Conservation (phyloP, 176 grass and related monocot species). For the Bolboschoenus planiculmis region DNA sequence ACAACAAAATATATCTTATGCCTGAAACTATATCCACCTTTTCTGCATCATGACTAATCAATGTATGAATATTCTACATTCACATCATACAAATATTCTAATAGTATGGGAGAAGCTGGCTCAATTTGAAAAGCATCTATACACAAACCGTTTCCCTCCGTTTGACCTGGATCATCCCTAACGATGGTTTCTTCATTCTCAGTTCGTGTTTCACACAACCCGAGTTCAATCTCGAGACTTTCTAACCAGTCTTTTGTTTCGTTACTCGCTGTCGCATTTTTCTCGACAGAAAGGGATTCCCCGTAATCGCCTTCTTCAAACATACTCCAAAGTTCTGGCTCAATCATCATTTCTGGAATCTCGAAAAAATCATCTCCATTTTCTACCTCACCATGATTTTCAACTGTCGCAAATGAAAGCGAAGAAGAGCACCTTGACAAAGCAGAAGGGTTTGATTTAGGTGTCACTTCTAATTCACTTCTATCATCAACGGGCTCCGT, state of each 20-base stretch:
- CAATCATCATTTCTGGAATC: conserved; percentile 47
- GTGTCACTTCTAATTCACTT: conserved; percentile 32
- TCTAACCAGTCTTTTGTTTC: conserved; percentile 47
- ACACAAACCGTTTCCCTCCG: neutral
- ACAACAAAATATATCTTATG: neutral
- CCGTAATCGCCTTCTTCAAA: conserved; percentile 33
- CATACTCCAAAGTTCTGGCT: conserved; percentile 53
- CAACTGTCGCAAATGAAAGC: conserved; percentile 22
- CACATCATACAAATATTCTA: conserved; percentile 26
- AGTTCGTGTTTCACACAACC: conserved; percentile 33
- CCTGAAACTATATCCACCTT: conserved; percentile 5
- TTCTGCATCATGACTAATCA: conserved; percentile 15
- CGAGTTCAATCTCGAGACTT: conserved; percentile 65
- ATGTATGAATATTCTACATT: neutral
- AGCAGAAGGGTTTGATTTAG: neutral
- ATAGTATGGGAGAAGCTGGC: conserved; percentile 7
- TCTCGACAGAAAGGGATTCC: neutral
- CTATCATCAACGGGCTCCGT: neutral
- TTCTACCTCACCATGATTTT: neutral
- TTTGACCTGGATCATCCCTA: neutral
- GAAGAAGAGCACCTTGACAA: conserved; percentile 43
- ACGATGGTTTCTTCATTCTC: conserved; percentile 18
- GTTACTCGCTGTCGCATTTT: neutral
- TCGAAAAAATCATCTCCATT: conserved; percentile 27
- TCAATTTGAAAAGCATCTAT: conserved; percentile 20